A percentile compares a stretch with the other conserved stretches of the same genome.
Conservation (phyloP, 495 filamentous ascomycete species). For the Podospora conica region DNA sequence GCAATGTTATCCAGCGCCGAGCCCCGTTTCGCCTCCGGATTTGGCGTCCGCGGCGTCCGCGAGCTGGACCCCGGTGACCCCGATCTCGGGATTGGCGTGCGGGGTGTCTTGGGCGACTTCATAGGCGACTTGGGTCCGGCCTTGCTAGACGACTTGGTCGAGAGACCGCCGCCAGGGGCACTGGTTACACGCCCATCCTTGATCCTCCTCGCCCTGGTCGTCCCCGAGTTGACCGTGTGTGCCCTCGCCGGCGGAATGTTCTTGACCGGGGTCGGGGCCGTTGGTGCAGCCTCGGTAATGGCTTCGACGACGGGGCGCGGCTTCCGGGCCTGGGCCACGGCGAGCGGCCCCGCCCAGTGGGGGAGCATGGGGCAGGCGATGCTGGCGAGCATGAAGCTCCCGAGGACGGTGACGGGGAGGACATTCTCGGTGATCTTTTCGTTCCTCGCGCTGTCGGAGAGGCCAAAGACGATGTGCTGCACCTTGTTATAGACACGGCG, state of each 20-base stretch:
- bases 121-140: slow-evolving; percentile 20
- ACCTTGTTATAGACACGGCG: slow-evolving; percentile 73
- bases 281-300: slow-evolving; percentile 46
- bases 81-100: slow-evolving; percentile 12
- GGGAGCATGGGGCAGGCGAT: slow-evolving; percentile 48
- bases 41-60: slow-evolving; percentile 9
- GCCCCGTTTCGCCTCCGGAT: slow-evolving; percentile 19
- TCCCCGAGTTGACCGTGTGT: slow-evolving; percentile 52
- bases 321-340: slow-evolving; percentile 66
- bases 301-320: slow-evolving; percentile 51
- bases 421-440: slow-evolving; percentile 72
- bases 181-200: slow-evolving; percentile 38
- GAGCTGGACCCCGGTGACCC: slow-evolving; percentile 11
- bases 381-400: slow-evolving; percentile 63
- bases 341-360: slow-evolving; percentile 62
- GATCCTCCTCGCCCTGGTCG: slow-evolving; percentile 41
- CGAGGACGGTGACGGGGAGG: slow-evolving; percentile 63
- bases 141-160: slow-evolving; percentile 5
- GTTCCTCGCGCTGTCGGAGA: slow-evolving; percentile 50
- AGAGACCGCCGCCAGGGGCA: slow-evolving; percentile 21
- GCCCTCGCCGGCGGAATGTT: slow-evolving; percentile 50
- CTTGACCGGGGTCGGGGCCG: slow-evolving; percentile 29
- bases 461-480: slow-evolving; percentile 70
- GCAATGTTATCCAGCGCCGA: slow-evolving; percentile 38
- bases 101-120: slow-evolving; percentile 18